A percentile compares a stretch with the other conserved stretches of the same genome.
phyloP scores from a whole-genome alignment of 2,329 filamentous ascomycete genomes.

The Aspergillus eucalypticola region DNA sequence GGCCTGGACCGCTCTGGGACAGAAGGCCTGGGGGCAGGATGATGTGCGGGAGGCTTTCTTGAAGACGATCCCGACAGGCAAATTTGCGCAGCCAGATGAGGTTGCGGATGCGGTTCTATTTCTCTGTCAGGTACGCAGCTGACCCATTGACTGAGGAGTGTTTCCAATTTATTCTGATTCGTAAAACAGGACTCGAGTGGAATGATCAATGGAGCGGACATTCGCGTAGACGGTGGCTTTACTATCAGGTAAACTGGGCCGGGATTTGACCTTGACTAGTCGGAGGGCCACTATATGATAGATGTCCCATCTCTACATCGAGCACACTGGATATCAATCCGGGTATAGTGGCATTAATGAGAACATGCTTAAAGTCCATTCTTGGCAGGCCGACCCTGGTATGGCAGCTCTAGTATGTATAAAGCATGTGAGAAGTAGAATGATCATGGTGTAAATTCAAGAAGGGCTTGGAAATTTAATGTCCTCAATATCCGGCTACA shows the following conservation, averaged over 20 bases:
- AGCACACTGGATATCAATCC: no score
- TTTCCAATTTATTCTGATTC: conserved; percentile 1
- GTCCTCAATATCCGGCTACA: no score
- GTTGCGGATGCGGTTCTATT: conserved; percentile 43
- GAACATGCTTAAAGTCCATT: no score
- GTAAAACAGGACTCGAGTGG: conserved; percentile 38
- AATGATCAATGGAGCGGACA: conserved; percentile 46
- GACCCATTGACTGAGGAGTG: background rate
- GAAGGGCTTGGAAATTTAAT: no score
- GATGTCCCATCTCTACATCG: no score
- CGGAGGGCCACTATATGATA: no score
- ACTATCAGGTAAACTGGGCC: conserved; percentile 30
- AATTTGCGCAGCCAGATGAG: conserved; percentile 43
- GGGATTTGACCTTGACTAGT: no score
- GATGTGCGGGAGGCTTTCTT: conserved; percentile 39
- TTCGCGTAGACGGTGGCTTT: conserved; percentile 44
- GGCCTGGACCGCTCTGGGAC: conserved; percentile 49
- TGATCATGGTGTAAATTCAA: no score
- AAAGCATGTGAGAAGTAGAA: no score
- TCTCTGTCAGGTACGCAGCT: conserved; percentile 37
- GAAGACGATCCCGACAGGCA: conserved; percentile 41
- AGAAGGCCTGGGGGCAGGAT: conserved; percentile 45
- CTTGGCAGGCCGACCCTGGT: no score
- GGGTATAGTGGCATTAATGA: no score
- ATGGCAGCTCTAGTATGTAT: no score